Percentiles rank a stretch among this genome's conserved stretches.
Conservation (phyloP, 2,329 filamentous ascomycete genomes). For the Pyricularia sp. region DNA sequence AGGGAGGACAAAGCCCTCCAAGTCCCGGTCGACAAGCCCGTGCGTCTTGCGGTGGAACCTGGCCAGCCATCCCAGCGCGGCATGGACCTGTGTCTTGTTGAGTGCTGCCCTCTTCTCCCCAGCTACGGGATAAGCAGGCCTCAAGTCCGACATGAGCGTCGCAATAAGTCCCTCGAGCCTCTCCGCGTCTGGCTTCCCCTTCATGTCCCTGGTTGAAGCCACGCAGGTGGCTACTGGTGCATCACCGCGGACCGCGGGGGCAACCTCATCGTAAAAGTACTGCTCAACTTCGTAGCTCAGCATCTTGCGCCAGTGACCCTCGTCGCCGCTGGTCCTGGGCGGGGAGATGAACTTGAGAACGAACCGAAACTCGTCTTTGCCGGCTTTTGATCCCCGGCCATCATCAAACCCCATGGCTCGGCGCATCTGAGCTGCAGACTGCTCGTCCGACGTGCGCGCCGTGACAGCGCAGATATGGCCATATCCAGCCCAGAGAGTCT, state of each 20-base stretch:
- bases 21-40: slow-evolving; percentile 25
- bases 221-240: slow-evolving; percentile 37
- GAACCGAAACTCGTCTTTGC: slow-evolving; percentile 23
- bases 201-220: slow-evolving; percentile 25
- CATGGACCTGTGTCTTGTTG: slow-evolving; percentile 33
- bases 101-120: slow-evolving; percentile 43
- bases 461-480: slow-evolving; percentile 46
- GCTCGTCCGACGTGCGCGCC: slow-evolving; percentile 20
- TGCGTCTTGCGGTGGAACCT: slow-evolving; percentile 46
- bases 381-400: neutral
- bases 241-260: slow-evolving; percentile 31
- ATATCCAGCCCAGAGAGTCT: slow-evolving; percentile 42
- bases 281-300: slow-evolving; percentile 60
- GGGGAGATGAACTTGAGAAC: slow-evolving; percentile 54
- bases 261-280: slow-evolving; percentile 51
- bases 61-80: slow-evolving; percentile 53
- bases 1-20: slow-evolving; percentile 34
- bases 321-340: slow-evolving; percentile 33
- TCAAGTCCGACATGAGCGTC: slow-evolving; percentile 49
- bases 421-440: neutral
- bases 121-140: slow-evolving; percentile 41
- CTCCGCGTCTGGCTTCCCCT: slow-evolving; percentile 13
- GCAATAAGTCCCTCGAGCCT: slow-evolving; percentile 25
- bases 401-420: neutral
- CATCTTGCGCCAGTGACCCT: slow-evolving; percentile 57